Evolutionary conservation across 2,329 filamentous ascomycete species (phyloP), one percentile per base, ranked within the genome.

Genomic region (Myotisia sp.): DNA sequence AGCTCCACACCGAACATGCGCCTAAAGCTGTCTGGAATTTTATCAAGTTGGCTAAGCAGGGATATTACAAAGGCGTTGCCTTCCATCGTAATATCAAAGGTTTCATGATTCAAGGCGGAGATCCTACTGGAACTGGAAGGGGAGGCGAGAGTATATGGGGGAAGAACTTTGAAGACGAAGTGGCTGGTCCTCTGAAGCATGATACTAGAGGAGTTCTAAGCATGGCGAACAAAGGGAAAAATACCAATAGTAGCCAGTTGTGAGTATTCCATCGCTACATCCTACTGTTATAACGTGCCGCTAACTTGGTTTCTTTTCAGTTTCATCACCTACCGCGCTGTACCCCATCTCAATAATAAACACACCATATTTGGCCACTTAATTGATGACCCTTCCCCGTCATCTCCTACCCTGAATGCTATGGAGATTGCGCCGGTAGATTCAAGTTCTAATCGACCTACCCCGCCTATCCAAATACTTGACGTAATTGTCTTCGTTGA

Each of bases 171-270:
- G 69, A 79, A 34, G 90, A 98, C 54, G 90, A 98, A 53, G 79
- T 95, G 42, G 85, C 94, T 10, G 85, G 86, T 0, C 84, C 87
- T 0, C 58, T 85, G 26, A 79, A 77, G n/a, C 90, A 98, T 49
- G 79, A 84, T 50, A 62, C 68, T 0, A 68, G 86, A 18, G 90
- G 90, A 8, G 71, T 86, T 1, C 52, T 92, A 17, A 85, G 79
- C 45, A 98, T 98, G 90, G 90, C 90, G 26, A 98, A 98, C 59
- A 98, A 98, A 54, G 90, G 90, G 38, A 94, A 94, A 52, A 87
- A 94, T 52, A 95, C 87, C 14, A 98, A 98, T 59, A 90, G 82
- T 6, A 83, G 75, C 46, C 90, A 98, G 57, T 98, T 79, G 60
- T 63, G 42, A 52, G 60, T 53, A 27, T 13, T 24, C 10, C 12